phyloP scores from a whole-genome alignment of 805 yeast species.

The Huiozyma naganishii region DNA sequence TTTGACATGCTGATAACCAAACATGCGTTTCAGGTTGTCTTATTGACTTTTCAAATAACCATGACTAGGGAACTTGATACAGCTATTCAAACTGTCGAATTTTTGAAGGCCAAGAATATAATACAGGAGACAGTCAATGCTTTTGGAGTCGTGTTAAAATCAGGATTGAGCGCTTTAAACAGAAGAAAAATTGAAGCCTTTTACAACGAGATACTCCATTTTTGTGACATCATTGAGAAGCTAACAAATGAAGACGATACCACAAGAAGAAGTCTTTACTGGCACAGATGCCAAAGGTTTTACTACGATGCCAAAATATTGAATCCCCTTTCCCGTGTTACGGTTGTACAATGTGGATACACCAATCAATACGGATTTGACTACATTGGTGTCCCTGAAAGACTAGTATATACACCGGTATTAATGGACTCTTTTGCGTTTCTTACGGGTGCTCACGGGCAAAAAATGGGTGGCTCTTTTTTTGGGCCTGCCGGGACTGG shows the following conservation, averaged over 20 bases:
- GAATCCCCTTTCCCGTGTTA: slow-evolving; percentile 29
- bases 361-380: slow-evolving; percentile 63
- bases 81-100: slow-evolving; percentile 6
- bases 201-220: slow-evolving; percentile 60
- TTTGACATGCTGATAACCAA: slow-evolving; percentile 22
- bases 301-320: slow-evolving; percentile 23
- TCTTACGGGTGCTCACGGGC: slow-evolving; percentile 64
- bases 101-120: neutral
- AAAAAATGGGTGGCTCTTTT: slow-evolving; percentile 76
- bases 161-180: neutral
- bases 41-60: slow-evolving; percentile 44
- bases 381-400: slow-evolving; percentile 64
- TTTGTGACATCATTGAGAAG: slow-evolving; percentile 31
- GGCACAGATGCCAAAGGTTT: slow-evolving; percentile 47
- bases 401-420: slow-evolving; percentile 68
- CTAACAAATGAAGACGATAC: slow-evolving; percentile 4
- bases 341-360: slow-evolving; percentile 43
- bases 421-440: slow-evolving; percentile 53
- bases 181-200: slow-evolving; percentile 45
- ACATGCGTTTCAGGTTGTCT: slow-evolving; percentile 46
- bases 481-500: slow-evolving; percentile 98
- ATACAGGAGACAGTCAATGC: neutral
- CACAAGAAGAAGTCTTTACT: slow-evolving; percentile 13
- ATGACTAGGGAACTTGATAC: slow-evolving; percentile 42
- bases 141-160: neutral